These are phyloP conservation scores for Linnemannia exigua DNA, from an alignment of 192 early-diverging fungal species.

Conservation along the genomic window DNA sequence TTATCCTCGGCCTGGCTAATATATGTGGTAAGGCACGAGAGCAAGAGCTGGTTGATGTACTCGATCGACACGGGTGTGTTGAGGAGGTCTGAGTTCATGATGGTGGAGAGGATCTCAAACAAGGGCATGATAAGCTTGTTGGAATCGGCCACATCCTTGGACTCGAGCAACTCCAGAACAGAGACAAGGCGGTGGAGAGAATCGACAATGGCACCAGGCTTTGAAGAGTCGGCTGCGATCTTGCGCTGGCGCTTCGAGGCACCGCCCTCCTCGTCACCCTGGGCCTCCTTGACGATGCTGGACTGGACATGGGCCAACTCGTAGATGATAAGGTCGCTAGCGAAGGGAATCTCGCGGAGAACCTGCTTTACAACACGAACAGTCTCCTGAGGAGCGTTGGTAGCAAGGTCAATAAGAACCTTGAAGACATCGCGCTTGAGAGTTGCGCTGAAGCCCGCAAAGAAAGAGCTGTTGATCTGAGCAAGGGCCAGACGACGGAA, in stretches of 20 bases:
- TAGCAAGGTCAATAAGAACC: conserved; percentile 65
- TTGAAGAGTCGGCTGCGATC: conserved; percentile 21
- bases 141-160: conserved; percentile 66
- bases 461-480: conserved; percentile 61
- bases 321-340: conserved; percentile 44
- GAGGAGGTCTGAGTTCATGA: conserved; percentile 68
- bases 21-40: conserved; percentile 74
- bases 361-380: conserved; percentile 64
- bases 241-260: conserved; percentile 54
- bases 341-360: conserved; percentile 54
- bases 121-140: conserved; percentile 73
- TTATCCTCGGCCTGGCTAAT: conserved; percentile 59
- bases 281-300: conserved; percentile 32
- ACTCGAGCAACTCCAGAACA: conserved; percentile 84
- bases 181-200: conserved; percentile 72
- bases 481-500: conserved; percentile 62
- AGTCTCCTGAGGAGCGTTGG: conserved; percentile 63
- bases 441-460: conserved; percentile 42
- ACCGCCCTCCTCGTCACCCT: conserved; percentile 24
- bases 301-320: conserved; percentile 51
- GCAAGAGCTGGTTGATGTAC: conserved; percentile 90
- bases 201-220: conserved; percentile 37
- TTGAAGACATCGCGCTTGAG: conserved; percentile 65
- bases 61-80: conserved; percentile 75
- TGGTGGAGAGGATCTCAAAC: conserved; percentile 77